Conservation (phyloP, 345 rosid species). For the Laguncularia racemosa region DNA sequence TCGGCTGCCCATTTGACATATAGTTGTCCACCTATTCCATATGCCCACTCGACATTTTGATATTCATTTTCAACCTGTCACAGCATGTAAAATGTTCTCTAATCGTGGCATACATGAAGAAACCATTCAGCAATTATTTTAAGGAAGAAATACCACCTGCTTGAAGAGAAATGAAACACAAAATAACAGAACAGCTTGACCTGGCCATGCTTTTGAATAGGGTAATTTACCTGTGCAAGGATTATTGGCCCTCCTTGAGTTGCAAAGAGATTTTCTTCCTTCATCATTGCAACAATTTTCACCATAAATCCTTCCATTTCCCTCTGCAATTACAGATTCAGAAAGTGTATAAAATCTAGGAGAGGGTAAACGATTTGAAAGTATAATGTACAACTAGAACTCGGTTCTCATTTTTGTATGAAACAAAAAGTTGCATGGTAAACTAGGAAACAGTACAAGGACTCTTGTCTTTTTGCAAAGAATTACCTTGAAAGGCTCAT, state of each 20-base stretch:
- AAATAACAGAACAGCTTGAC: neutral
- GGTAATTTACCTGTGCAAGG: conserved; percentile 47
- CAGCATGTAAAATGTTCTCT: neutral
- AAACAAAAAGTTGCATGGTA: no score
- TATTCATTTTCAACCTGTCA: conserved; percentile 64
- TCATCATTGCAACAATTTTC: conserved; percentile 48
- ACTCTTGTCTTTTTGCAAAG: neutral
- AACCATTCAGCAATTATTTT: no score
- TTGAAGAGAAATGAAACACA: neutral
- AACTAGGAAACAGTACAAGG: neutral
- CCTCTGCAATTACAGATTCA: conserved; percentile 15
- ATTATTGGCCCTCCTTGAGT: conserved; percentile 68
- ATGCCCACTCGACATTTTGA: conserved; percentile 47
- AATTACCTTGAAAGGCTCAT: conserved; percentile 38
- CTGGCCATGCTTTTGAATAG: neutral
- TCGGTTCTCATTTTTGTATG: no score
- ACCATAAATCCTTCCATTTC: conserved; percentile 46
- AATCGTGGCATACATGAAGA: no score
- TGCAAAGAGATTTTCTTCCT: conserved; percentile 52
- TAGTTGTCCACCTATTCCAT: conserved; percentile 39
- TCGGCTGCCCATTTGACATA: conserved; percentile 64
- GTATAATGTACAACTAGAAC: neutral
- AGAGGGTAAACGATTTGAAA: neutral
- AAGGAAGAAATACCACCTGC: neutral
- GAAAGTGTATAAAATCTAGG: neutral